Percentiles rank a stretch among this genome's conserved stretches.
phyloP scores from a whole-genome alignment of 2,329 filamentous ascomycete genomes.

The Talaromyces sp. region DNA sequence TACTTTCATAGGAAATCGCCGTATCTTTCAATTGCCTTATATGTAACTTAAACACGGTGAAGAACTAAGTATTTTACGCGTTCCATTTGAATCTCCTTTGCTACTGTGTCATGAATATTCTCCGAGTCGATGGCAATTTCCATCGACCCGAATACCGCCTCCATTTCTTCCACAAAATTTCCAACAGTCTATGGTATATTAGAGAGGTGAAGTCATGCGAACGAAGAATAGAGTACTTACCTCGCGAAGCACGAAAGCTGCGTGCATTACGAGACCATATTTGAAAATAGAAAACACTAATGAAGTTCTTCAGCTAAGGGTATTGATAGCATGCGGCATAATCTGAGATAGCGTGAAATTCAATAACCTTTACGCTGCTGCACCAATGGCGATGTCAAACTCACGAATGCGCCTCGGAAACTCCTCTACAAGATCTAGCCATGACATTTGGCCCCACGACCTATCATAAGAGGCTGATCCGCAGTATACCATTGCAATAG shows the following conservation, averaged over 20 bases:
- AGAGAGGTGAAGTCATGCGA: no score
- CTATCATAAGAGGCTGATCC: conserved; percentile 20
- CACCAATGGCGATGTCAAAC: conserved; percentile 23
- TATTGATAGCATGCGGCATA: conserved; percentile 33
- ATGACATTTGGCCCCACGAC: conserved; percentile 23
- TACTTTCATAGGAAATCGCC: no score
- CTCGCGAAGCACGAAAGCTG: no score
- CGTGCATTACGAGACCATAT: neutral
- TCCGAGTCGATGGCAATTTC: neutral
- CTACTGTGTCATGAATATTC: neutral
- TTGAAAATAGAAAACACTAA: conserved; percentile 45
- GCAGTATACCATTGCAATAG: conserved; percentile 47
- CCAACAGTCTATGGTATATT: neutral
- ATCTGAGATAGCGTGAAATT: conserved; percentile 26
- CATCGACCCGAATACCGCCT: neutral
- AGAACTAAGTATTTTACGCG: neutral
- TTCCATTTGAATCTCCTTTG: neutral
- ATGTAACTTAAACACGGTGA: no score
- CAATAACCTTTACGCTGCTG: conserved; percentile 24
- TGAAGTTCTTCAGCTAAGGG: conserved; percentile 43
- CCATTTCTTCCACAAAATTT: conserved; percentile 4
- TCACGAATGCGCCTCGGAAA: conserved; percentile 24
- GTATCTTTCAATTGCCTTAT: no score
- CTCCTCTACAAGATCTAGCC: conserved; percentile 25
- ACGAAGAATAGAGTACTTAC: no score